phyloP scores from a whole-genome alignment of 345 rosid species.

The Populus davidiana region DNA sequence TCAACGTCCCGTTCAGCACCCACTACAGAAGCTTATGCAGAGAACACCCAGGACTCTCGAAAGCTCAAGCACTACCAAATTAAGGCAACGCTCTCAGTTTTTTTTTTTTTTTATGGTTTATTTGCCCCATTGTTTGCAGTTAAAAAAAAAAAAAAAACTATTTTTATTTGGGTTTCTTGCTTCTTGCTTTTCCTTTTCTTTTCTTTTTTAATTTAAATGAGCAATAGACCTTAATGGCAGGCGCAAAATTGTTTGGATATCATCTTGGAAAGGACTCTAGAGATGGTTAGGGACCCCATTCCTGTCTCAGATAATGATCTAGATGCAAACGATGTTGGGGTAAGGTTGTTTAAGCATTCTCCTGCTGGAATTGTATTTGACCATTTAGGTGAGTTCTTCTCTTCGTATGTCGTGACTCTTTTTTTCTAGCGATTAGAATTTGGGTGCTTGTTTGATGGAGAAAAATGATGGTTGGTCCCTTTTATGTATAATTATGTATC shows the following conservation, averaged over 20 bases:
- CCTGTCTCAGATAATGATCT: conserved; percentile 28
- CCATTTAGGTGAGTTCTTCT: conserved; percentile 41
- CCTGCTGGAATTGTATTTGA: conserved; percentile 72
- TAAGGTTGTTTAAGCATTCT: conserved; percentile 65
- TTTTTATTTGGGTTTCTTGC: neutral
- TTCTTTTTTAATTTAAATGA: neutral
- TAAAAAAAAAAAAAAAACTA: neutral
- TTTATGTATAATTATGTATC: neutral
- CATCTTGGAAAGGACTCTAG: conserved; percentile 57
- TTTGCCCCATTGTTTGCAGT: too few species aligned
- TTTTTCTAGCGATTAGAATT: neutral
- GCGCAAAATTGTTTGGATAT: conserved; percentile 75
- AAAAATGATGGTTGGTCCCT: neutral
- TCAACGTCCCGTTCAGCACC: conserved; percentile 16
- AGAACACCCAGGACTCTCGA: conserved; percentile 37
- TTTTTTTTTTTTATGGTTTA: neutral
- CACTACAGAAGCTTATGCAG: conserved; percentile 16
- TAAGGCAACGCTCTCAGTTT: conserved; percentile 41
- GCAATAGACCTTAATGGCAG: conserved; percentile 32
- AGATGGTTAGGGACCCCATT: conserved; percentile 39
- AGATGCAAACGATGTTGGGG: conserved; percentile 43
- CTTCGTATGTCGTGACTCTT: neutral
- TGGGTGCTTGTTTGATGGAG: neutral
- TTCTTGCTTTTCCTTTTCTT: neutral
- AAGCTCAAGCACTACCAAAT: conserved; percentile 71